A percentile compares a stretch with the other conserved stretches of the same genome.
Evolutionary conservation across 2,329 filamentous ascomycete species (phyloP).

Genomic region (Gaeumannomyces tritici): DNA sequence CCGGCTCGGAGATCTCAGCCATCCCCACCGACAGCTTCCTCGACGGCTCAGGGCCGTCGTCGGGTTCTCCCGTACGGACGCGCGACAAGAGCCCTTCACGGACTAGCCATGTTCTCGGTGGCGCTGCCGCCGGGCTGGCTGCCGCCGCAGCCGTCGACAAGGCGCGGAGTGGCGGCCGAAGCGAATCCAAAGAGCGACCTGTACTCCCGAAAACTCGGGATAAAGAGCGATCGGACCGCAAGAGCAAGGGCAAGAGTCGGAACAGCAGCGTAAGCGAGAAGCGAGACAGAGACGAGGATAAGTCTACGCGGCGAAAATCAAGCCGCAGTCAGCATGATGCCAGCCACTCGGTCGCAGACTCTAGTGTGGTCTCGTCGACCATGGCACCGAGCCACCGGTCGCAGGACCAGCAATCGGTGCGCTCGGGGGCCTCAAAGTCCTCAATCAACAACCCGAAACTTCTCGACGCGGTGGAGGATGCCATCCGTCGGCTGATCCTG

Average conservation of each 20-base stretch:
- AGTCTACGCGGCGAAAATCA: constrained; percentile 35
- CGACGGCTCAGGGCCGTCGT: constrained; percentile 42
- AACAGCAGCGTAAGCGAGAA: constrained; percentile 39
- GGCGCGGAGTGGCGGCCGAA: constrained; percentile 33
- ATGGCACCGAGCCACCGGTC: constrained; percentile 45
- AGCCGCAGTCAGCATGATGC: constrained; percentile 44
- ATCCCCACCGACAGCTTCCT: constrained; percentile 53
- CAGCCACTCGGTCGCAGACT: constrained; percentile 40
- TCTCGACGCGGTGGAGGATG: constrained; percentile 85
- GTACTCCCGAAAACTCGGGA: constrained; percentile 19
- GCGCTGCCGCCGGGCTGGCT: constrained; percentile 25
- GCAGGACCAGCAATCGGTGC: constrained; percentile 42
- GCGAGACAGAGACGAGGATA: constrained; percentile 25
- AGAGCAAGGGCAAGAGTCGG: constrained; percentile 37
- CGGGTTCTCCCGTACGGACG: constrained; percentile 23
- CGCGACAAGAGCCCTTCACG: constrained; percentile 33
- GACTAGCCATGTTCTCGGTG: constrained; percentile 25
- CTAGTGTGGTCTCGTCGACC: constrained; percentile 44
- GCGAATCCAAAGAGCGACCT: constrained; percentile 29
- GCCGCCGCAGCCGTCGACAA: constrained; percentile 30
- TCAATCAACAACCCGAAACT: constrained; percentile 90
- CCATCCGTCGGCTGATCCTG: constrained; percentile 79
- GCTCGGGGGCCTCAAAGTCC: constrained; percentile 45
- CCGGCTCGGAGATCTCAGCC: constrained; percentile 77
- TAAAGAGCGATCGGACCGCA: constrained; percentile 40